Base-by-base conservation (phyloP, 73 alveolate genomes). In the Paramecium caudatum region DNA sequence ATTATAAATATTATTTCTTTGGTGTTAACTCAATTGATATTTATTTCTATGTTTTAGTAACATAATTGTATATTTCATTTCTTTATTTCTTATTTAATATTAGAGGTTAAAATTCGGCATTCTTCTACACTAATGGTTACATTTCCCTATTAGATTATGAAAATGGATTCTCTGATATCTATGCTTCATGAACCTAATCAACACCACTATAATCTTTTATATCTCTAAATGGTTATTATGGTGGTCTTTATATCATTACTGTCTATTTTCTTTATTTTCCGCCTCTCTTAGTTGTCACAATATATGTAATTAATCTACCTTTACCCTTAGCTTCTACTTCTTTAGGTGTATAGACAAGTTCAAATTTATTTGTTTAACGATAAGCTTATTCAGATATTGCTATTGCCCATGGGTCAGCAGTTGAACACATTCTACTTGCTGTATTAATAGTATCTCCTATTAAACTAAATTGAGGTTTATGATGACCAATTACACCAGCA, bases 271-370 rank as follows among this genome's bases (percentile, higher is more conserved):
- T 74, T 37, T 30, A 39, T 16, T 37, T 36, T 0, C 39, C 47
- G 5, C 45, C 43, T 74, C 88, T 74, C 15, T 43, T 74, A 3
- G 62, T 27, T 8, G 16, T 21, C 3, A 74, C 47, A 15, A 74
- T 21, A 90, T 32, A 91, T 1, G 95, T 91, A 45, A 21, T 62
- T 74, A 91, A 45, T 27, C 30, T 55, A 27, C 95, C 95, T 33
- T 90, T 90, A 0, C 95, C 95, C 80, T 91, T 91, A 10, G 91
- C 95, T 12, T 33, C 82, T 4, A 91, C 90, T 16, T 39, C 47
- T 74, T 47, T 74, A 12, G 17, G 15, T 17, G 16, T 25, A 45
- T 27, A 74, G 43, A 23, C 39, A 10, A 74, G 19, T 27, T 74
- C 88, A 12, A 16, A 37, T 74, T 74, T 74, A 7, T 45, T 74